Evolutionary conservation across 2,329 filamentous ascomycete genomes (phyloP).

Genomic region (Alternaria arborescens): DNA sequence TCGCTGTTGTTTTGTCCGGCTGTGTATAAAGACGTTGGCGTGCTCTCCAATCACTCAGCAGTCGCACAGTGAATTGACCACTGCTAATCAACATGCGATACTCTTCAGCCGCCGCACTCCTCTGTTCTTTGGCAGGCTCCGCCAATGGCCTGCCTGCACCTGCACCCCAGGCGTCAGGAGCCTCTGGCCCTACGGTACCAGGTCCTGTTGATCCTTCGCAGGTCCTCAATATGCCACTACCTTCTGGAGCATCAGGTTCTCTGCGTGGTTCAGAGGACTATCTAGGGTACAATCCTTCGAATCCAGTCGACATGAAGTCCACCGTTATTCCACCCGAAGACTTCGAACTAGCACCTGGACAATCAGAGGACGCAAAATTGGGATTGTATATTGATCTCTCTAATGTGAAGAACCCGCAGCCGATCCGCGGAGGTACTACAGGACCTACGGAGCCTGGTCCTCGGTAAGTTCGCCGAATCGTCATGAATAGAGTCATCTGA

Average conservation of each 20-base stretch:
- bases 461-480: accelerated
- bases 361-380: slow-evolving; percentile 48
- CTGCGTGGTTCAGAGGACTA: slow-evolving; percentile 46
- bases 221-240: slow-evolving; percentile 22
- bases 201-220: slow-evolving; percentile 19
- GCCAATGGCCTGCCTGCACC: slow-evolving; percentile 14
- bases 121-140: slow-evolving; percentile 6
- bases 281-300: slow-evolving; percentile 45
- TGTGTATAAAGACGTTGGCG: too few species aligned
- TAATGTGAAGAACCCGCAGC: too few species aligned
- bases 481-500: too few species aligned
- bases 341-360: slow-evolving; percentile 49
- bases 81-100: slow-evolving; percentile 1
- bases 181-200: slow-evolving; percentile 4
- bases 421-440: too few species aligned
- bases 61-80: too few species aligned
- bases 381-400: slow-evolving; percentile 52
- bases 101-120: slow-evolving; percentile 1
- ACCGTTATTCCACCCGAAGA: slow-evolving; percentile 47
- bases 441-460: too few species aligned
- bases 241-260: slow-evolving; percentile 47
- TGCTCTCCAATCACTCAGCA: too few species aligned
- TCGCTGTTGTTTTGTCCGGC: not conserved
- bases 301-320: slow-evolving; percentile 41
- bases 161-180: slow-evolving; percentile 10